A percentile compares a stretch with the other conserved stretches of the same genome.
phyloP scores from a whole-genome alignment of 1,284 basidiomycete species.

The Trichosporon coremiiforme region DNA sequence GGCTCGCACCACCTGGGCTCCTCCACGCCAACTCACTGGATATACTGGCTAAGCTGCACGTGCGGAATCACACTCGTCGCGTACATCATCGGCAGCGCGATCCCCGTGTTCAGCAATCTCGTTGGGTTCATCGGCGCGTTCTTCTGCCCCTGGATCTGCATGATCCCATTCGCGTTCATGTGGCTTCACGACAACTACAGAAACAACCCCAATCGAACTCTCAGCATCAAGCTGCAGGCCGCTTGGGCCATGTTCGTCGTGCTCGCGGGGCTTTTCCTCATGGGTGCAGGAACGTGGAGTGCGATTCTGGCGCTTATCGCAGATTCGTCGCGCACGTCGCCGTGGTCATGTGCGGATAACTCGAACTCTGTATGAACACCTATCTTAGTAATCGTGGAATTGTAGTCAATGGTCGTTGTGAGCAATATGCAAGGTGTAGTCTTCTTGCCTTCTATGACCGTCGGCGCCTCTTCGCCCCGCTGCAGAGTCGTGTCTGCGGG shows the following conservation, averaged over 20 bases:
- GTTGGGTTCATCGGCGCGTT: conserved; percentile 41
- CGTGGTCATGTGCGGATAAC: conserved; percentile 46
- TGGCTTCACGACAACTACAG: conserved; percentile 40
- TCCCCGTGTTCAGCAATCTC: conserved; percentile 36
- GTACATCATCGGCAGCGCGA: conserved; percentile 30
- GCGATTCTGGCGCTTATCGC: conserved; percentile 38
- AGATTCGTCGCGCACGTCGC: conserved; percentile 30
- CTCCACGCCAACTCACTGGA: conserved; percentile 64
- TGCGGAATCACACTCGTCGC: conserved; percentile 21
- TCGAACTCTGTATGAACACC: not conserved
- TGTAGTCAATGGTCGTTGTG: not conserved
- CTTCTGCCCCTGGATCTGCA: conserved; percentile 28
- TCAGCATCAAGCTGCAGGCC: conserved; percentile 3
- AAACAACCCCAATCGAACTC: conserved; percentile 10
- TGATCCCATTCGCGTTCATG: conserved; percentile 37
- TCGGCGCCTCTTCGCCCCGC: no score
- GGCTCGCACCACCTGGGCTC: conserved; percentile 62
- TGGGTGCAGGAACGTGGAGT: conserved; percentile 43
- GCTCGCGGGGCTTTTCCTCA: conserved; percentile 37
- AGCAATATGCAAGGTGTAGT: not conserved
- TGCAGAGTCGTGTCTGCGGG: no score
- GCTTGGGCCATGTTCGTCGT: conserved; percentile 28
- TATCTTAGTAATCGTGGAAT: not conserved
- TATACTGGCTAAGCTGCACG: conserved; percentile 61
- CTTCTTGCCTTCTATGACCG: not conserved